A percentile compares a stretch with the other conserved stretches of the same genome.
Evolutionary conservation across 129 eudicot species (phyloP).

Genomic region (Tagetes erecta): DNA sequence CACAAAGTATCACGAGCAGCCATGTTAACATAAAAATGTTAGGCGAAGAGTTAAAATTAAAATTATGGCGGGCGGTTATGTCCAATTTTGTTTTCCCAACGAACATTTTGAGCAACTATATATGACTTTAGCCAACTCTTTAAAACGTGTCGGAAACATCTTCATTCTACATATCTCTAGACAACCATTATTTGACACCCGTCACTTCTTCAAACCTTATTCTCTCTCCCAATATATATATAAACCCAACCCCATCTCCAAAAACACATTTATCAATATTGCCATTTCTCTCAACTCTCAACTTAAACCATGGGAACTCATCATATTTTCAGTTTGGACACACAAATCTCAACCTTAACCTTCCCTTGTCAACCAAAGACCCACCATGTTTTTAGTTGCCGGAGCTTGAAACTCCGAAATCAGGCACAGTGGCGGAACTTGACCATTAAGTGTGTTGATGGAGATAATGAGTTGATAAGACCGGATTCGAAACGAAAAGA

Average conservation of each 20-base stretch:
- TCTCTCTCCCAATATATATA: not conserved
- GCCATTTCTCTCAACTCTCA: not conserved
- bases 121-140: not conserved
- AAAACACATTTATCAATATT: not conserved
- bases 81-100: not conserved
- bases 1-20: too few species aligned
- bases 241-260: not conserved
- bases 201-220: conserved; percentile 8
- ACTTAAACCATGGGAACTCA: conserved; percentile 23
- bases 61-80: too few species aligned
- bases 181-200: conserved; percentile 13
- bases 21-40: too few species aligned
- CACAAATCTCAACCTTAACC: not conserved
- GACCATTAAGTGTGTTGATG: conserved; percentile 37
- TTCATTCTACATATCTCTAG: not conserved
- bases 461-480: conserved; percentile 27
- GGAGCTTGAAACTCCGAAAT: conserved; percentile 20
- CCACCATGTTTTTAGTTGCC: not conserved
- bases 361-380: not conserved
- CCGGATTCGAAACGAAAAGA: conserved; percentile 29
- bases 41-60: too few species aligned
- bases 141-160: conserved; percentile 19
- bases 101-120: not conserved
- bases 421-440: conserved; percentile 15
- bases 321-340: not conserved